Conservation (phyloP, 371 early-diverging fungal species). For the Fennellomyces sp. region DNA sequence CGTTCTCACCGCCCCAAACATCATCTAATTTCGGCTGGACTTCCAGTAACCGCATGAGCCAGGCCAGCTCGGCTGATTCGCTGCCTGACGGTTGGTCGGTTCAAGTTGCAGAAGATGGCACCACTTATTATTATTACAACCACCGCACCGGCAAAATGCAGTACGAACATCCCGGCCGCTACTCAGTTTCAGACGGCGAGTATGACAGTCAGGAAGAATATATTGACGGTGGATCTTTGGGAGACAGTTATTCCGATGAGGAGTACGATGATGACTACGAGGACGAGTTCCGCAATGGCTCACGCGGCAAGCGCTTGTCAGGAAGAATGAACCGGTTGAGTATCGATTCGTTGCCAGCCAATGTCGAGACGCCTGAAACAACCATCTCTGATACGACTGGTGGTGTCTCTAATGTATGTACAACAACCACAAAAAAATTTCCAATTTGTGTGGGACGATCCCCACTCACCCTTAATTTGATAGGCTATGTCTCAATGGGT, state of each 20-base stretch:
- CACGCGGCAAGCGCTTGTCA: neutral
- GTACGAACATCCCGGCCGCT: conserved; percentile 28
- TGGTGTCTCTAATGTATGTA: neutral
- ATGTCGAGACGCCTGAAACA: conserved; percentile 12
- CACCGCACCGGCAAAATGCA: conserved; percentile 31
- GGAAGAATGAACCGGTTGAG: conserved; percentile 5
- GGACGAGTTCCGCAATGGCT: neutral
- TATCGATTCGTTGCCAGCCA: conserved; percentile 13
- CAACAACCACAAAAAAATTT: neutral
- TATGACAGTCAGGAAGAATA: conserved; percentile 16
- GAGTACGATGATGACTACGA: conserved; percentile 3
- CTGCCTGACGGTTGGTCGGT: conserved; percentile 48
- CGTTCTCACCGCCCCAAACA: conserved; percentile 10
- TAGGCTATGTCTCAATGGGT: conserved; percentile 38
- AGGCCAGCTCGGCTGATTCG: neutral
- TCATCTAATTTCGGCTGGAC: conserved; percentile 18
- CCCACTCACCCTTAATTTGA: neutral
- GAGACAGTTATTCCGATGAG: conserved; percentile 10
- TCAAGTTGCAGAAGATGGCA: conserved; percentile 43
- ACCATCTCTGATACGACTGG: conserved; percentile 4
- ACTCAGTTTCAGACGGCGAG: conserved; percentile 13
- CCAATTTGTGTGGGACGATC: neutral
- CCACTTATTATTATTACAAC: conserved; percentile 39
- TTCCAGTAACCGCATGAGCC: conserved; percentile 5
- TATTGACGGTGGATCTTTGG: neutral